Conservation (phyloP, 2,329 filamentous ascomycete species). For the Alternaria longipes region DNA sequence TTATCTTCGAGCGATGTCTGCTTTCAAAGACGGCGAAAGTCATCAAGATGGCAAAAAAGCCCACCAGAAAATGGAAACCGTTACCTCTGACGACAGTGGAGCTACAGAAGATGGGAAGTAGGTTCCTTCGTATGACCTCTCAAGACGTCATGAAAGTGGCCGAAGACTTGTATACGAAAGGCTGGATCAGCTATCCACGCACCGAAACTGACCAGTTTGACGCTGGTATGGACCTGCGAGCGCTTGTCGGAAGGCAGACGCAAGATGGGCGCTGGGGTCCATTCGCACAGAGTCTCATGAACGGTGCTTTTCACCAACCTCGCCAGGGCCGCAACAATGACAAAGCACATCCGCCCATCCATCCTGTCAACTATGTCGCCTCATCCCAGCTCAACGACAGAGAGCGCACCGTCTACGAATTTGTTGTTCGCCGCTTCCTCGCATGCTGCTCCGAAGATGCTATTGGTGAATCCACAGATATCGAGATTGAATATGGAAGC, state of each 20-base stretch:
- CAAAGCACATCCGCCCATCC: conserved; percentile 96
- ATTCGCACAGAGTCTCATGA: conserved; percentile 78
- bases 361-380: conserved; percentile 86
- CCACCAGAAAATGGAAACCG: conserved; percentile 93
- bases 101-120: conserved; percentile 92
- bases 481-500: conserved; percentile 84
- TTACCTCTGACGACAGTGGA: conserved; percentile 95
- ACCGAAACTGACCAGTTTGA: conserved; percentile 98
- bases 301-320: conserved; percentile 82
- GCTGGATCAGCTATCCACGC: conserved; percentile 96
- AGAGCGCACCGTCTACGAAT: conserved; percentile 87
- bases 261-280: conserved; percentile 79
- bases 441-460: conserved; percentile 97
- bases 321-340: conserved; percentile 89
- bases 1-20: conserved; percentile 88
- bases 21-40: conserved; percentile 79
- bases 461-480: conserved; percentile 82
- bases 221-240: conserved; percentile 82
- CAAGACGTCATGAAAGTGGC: conserved; percentile 88
- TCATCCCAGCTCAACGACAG: conserved; percentile 67
- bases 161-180: conserved; percentile 88
- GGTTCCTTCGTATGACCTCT: conserved; percentile 88
- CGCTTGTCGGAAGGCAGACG: conserved; percentile 83
- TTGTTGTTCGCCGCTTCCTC: conserved; percentile 88
- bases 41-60: conserved; percentile 86